Conservation (phyloP, 257 asterid genomes). For the Misopates orontium region DNA sequence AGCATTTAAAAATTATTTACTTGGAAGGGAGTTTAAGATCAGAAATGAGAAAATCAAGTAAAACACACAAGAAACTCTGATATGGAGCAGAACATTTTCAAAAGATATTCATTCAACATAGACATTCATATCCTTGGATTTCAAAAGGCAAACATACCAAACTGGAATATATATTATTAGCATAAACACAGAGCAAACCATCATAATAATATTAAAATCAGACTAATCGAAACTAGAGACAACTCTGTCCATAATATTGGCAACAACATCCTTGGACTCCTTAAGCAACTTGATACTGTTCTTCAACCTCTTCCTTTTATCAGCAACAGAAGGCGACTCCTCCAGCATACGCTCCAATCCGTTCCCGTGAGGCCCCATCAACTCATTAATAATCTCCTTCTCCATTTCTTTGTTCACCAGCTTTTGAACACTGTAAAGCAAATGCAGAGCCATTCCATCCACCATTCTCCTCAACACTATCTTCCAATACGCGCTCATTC, state of each 20-base stretch:
- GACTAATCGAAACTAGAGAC: neutral
- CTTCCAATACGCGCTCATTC: slow-evolving; percentile 39
- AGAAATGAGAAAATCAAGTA: too few relatives aligned
- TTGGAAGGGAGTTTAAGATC: too few relatives aligned
- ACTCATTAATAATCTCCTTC: slow-evolving; percentile 29
- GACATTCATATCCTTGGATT: too few relatives aligned
- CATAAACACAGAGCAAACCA: too few relatives aligned
- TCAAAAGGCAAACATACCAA: too few relatives aligned
- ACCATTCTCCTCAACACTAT: slow-evolving; percentile 39
- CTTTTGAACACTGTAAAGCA: slow-evolving; percentile 30
- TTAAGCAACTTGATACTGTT: slow-evolving; percentile 36
- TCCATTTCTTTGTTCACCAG: slow-evolving; percentile 38
- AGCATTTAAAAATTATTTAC: too few relatives aligned
- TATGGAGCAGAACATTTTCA: too few relatives aligned
- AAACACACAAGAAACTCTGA: too few relatives aligned
- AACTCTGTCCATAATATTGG: slow-evolving; percentile 31
- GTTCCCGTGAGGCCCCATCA: slow-evolving; percentile 35
- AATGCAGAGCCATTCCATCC: slow-evolving; percentile 38
- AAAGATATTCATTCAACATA: too few relatives aligned
- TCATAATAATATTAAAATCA: too few relatives aligned
- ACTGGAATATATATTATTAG: too few relatives aligned
- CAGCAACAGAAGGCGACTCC: slow-evolving; percentile 35
- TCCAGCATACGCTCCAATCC: slow-evolving; percentile 41
- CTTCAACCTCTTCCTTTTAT: slow-evolving; percentile 35
- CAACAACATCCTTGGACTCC: slow-evolving; percentile 42